Conservation (phyloP, 192 early-diverging fungal genomes). For the Podila minutissima region DNA sequence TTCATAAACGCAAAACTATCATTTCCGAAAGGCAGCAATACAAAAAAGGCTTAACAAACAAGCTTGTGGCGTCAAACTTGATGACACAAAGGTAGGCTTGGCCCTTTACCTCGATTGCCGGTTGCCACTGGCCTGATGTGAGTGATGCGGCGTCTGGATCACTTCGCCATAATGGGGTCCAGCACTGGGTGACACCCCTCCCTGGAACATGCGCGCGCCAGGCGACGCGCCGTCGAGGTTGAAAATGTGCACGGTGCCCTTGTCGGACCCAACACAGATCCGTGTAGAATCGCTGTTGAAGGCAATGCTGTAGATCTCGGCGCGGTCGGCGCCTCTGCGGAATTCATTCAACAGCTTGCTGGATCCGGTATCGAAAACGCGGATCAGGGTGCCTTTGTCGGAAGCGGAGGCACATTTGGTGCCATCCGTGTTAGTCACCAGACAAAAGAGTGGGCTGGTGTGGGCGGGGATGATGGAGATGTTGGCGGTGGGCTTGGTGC, state of each 20-base stretch:
- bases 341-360: constrained; percentile 85
- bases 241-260: constrained; percentile 94
- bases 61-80: background rate
- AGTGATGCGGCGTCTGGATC: constrained; percentile 19
- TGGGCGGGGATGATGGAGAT: constrained; percentile 88
- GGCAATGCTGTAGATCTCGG: constrained; percentile 90
- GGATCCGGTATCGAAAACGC: constrained; percentile 84
- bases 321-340: constrained; percentile 86
- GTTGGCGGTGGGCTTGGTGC: constrained; percentile 62
- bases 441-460: constrained; percentile 74
- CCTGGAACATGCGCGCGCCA: constrained; percentile 49
- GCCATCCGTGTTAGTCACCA: constrained; percentile 83
- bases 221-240: constrained; percentile 71
- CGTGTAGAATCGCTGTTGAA: constrained; percentile 83
- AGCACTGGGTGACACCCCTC: constrained; percentile 42
- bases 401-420: constrained; percentile 85
- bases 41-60: background rate
- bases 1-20: constrained; percentile 74
- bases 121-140: constrained; percentile 56
- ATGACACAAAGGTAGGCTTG: background rate
- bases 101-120: constrained; percentile 53
- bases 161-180: constrained; percentile 67
- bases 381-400: constrained; percentile 91
- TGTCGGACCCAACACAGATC: constrained; percentile 89
- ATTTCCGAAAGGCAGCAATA: constrained; percentile 21